Conservation (phyloP, 768 basidiomycete species). For the Cystoderma amianthinum region DNA sequence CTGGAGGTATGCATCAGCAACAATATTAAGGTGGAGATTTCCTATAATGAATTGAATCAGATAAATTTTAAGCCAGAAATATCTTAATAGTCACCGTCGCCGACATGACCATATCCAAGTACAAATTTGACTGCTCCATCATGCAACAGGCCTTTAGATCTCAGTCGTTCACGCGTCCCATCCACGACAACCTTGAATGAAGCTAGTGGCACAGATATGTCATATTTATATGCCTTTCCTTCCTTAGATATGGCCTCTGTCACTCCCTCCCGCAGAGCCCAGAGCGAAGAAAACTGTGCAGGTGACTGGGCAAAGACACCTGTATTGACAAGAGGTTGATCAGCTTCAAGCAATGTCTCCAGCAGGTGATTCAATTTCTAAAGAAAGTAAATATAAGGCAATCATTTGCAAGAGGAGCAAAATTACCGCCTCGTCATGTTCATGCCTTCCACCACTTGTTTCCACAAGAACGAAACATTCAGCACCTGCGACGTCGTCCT, state of each 20-base stretch:
- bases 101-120: slow-evolving; percentile 93
- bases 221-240: slow-evolving; percentile 96
- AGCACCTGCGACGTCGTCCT: slow-evolving; percentile 69
- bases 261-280: slow-evolving; percentile 88
- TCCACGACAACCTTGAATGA: slow-evolving; percentile 88
- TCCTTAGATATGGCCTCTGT: slow-evolving; percentile 91
- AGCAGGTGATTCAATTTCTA: slow-evolving; percentile 84
- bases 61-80: not conserved
- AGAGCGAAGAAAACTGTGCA: slow-evolving; percentile 82
- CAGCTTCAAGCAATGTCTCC: slow-evolving; percentile 68
- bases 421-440: slow-evolving; percentile 87
- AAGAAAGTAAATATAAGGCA: no score
- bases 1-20: slow-evolving; percentile 73
- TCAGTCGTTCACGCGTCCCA: slow-evolving; percentile 63
- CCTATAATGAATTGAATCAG: slow-evolving; percentile 35
- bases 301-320: slow-evolving; percentile 91
- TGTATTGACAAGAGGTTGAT: slow-evolving; percentile 73
- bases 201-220: slow-evolving; percentile 82
- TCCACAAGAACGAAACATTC: slow-evolving; percentile 90
- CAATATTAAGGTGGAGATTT: slow-evolving; percentile 90
- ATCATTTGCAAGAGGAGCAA: slow-evolving; percentile 1
- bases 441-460: slow-evolving; percentile 87
- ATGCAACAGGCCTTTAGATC: slow-evolving; percentile 60
- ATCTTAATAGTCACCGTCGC: slow-evolving; percentile 64
- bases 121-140: slow-evolving; percentile 77